Evolutionary conservation across 1,284 basidiomycete species (phyloP), one percentile per base, ranked within the genome.

Genomic region (Apiotrichum porosum): DNA sequence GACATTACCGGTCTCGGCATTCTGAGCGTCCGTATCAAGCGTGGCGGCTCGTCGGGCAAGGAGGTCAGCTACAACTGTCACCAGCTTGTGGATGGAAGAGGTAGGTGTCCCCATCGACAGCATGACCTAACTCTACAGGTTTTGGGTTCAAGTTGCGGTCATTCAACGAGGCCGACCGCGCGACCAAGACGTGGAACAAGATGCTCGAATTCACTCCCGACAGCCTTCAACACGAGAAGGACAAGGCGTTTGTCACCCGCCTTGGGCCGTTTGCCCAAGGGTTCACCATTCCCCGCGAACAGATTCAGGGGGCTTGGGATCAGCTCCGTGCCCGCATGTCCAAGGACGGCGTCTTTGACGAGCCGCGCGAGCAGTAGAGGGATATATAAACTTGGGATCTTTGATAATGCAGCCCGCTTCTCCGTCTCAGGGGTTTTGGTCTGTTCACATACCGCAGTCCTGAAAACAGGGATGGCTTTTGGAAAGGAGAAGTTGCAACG

Each of bases 1-100:
- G 71, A 74, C 41, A 30, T 73, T 33, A 68, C 66, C 4, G 61
- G 69, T 24, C 47, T 74, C 10, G 58, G 58, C 6, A 63, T 72
- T 31, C 49, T 60, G 5, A 61, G 58, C 35, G 66, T 72, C 37
- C 62, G 62, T 49, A 57, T 69, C 36, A 57, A 52, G 43, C 50
- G 52, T 9, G 58, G 56, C 8, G 61, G 52, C 28, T 49, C 44
- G 26, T 44, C 48, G 4, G 65, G 66, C 2, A 65, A 69, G 42
- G 68, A 72, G 38, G 48, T 61, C 28, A 57, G 52, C 0, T 70
- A 63, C 51, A 68, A 63, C 43, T 72, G 71, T 56, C 54, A 70
- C 19, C 63, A 69, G 54, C 63, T 62, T 1, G 42, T 59, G 8
- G 62, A 58, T 21, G 62, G 57, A 8, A 45, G 58, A 34, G 70